A percentile compares a stretch with the other conserved stretches of the same genome.
Evolutionary conservation across 164 flowering plant species (phyloP).

Genomic region (Piper longum): DNA sequence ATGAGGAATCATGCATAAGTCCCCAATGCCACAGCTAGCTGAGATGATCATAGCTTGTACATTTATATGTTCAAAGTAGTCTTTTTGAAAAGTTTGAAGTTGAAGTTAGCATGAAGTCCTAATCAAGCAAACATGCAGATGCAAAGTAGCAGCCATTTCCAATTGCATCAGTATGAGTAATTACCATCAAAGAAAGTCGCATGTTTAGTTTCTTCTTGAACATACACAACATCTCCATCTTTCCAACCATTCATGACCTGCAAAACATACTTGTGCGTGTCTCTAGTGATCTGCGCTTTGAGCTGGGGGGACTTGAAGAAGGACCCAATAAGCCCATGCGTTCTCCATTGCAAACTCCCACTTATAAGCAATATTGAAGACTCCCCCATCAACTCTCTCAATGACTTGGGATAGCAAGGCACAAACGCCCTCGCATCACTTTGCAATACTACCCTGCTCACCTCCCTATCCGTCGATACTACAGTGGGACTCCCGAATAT

Average conservation of each 20-base stretch:
- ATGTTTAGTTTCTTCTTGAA: constrained; percentile 80
- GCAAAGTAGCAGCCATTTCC: too few species aligned
- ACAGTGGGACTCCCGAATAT: constrained; percentile 73
- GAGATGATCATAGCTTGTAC: too few species aligned
- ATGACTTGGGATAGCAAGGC: constrained; percentile 77
- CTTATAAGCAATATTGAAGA: constrained; percentile 68
- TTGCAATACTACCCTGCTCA: constrained; percentile 54
- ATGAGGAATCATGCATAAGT: too few species aligned
- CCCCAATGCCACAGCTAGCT: too few species aligned
- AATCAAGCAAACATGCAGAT: too few species aligned
- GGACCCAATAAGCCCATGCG: constrained; percentile 76
- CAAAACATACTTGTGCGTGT: constrained; percentile 47
- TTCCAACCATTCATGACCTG: constrained; percentile 54
- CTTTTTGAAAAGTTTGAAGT: too few species aligned
- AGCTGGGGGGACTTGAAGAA: constrained; percentile 72
- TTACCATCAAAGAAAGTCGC: too few species aligned
- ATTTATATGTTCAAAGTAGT: too few species aligned
- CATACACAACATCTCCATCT: constrained; percentile 39
- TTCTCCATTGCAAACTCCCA: constrained; percentile 68
- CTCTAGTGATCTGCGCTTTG: constrained; percentile 65
- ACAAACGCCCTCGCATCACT: constrained; percentile 64
- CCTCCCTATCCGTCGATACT: constrained; percentile 82
- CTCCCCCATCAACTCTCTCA: constrained; percentile 80
- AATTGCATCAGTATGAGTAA: too few species aligned
- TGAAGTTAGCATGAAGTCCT: too few species aligned